Conservation (phyloP, 129 eudicot genomes). For the Deinandra increscens region DNA sequence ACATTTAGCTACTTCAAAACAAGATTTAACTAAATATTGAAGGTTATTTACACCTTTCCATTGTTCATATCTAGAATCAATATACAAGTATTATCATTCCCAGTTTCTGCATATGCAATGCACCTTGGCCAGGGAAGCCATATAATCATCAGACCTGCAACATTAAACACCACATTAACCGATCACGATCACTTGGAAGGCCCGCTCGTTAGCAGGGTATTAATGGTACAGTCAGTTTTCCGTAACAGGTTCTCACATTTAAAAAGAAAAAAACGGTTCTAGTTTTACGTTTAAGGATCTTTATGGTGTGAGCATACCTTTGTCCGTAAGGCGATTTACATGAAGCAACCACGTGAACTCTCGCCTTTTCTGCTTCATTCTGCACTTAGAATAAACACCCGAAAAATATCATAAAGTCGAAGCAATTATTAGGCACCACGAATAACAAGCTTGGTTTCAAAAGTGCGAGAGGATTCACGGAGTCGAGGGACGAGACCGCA, state of each 20-base stretch:
- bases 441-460: not conserved
- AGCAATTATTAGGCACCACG: not conserved
- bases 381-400: constrained; percentile 30
- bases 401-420: not conserved
- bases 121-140: constrained; percentile 91
- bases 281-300: not conserved
- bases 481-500: too few relatives aligned
- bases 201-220: too few relatives aligned
- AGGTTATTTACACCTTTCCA: too few relatives aligned
- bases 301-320: constrained; percentile 41
- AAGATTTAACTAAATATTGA: too few relatives aligned
- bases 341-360: constrained; percentile 64
- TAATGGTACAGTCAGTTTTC: too few relatives aligned
- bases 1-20: too few relatives aligned
- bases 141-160: constrained; percentile 87
- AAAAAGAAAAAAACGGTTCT: not conserved
- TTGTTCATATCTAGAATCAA: too few relatives aligned
- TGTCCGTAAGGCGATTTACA: constrained; percentile 75
- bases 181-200: not conserved
- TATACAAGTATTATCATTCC: constrained; percentile 35
- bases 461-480: too few relatives aligned
- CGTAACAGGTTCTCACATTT: too few relatives aligned
- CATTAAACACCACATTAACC: not conserved
- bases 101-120: constrained; percentile 79
- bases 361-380: constrained; percentile 69